phyloP scores from a whole-genome alignment of 2,329 filamentous ascomycete genomes.

The Cytospora leucostoma region DNA sequence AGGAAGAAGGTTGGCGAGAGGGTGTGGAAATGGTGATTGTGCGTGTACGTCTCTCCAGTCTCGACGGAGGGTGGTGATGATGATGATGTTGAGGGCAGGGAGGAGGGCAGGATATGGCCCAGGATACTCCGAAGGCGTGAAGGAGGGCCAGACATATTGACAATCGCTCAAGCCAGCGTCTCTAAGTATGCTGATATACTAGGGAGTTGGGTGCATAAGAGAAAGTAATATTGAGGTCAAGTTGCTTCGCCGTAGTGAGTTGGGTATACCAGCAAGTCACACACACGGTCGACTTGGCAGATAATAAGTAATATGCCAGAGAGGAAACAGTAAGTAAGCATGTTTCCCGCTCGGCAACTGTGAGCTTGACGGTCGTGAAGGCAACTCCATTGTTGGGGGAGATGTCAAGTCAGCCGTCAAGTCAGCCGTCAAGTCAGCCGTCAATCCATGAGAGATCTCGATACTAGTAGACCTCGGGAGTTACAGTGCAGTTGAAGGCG shows the following conservation, averaged over 20 bases:
- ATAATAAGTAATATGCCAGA: not conserved
- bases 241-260: not conserved
- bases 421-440: not conserved
- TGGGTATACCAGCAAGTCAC: not conserved
- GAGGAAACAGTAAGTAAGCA: too few relatives aligned
- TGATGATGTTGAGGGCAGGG: constrained; percentile 28
- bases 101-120: constrained; percentile 47
- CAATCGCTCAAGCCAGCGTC: not conserved
- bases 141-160: constrained; percentile 62
- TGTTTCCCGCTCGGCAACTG: too few relatives aligned
- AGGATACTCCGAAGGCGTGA: constrained; percentile 62
- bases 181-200: not conserved
- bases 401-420: not conserved
- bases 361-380: too few relatives aligned
- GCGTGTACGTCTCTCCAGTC: constrained; percentile 39
- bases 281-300: not conserved
- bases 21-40: constrained; percentile 67
- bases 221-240: not conserved
- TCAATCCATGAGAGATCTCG: too few relatives aligned
- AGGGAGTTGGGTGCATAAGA: not conserved
- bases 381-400: too few relatives aligned
- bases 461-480: not conserved
- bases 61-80: constrained; percentile 36
- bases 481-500: not conserved
- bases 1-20: constrained; percentile 88